phyloP scores from a whole-genome alignment of 495 filamentous ascomycete species.

The Talaromyces adpressus region DNA sequence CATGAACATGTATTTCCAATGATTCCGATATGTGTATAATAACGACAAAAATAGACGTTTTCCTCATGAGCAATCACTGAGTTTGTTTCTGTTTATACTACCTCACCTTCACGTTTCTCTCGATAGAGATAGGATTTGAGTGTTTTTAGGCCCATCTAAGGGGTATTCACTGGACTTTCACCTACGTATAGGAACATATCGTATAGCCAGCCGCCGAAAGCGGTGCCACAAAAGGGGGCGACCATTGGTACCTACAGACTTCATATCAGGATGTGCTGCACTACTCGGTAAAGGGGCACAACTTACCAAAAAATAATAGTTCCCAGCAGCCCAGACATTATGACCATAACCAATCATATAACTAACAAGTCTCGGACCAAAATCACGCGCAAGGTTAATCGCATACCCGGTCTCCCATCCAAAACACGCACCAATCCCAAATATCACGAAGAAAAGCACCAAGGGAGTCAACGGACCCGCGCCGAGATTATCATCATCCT shows the following conservation, averaged over 20 bases:
- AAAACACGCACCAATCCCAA: conserved; percentile 60
- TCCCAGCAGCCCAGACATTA: conserved; percentile 55
- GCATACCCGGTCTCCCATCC: conserved; percentile 67
- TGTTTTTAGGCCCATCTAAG: conserved; percentile 47
- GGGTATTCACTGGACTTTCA: conserved; percentile 51
- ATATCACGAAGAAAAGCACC: conserved; percentile 56
- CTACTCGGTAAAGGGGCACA: not conserved
- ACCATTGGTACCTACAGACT: conserved; percentile 41
- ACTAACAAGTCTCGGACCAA: conserved; percentile 56
- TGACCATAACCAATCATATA: conserved; percentile 58
- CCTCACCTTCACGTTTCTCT: not conserved
- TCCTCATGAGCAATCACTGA: not conserved
- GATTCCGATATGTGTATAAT: not conserved
- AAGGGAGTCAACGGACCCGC: conserved; percentile 45
- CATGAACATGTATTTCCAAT: not conserved
- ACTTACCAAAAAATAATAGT: conserved; percentile 58
- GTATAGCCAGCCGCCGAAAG: conserved; percentile 55
- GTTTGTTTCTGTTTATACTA: not conserved
- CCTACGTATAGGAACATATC: conserved; percentile 52
- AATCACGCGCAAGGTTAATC: conserved; percentile 60
- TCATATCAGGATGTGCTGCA: not conserved
- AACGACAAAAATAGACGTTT: not conserved
- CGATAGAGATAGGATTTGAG: conserved; percentile 9
- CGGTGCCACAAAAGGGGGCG: conserved; percentile 49
- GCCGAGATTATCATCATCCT: conserved; percentile 49